phyloP scores from a whole-genome alignment of 2,329 filamentous ascomycete genomes.

The Pseudogymnoascus sp. region DNA sequence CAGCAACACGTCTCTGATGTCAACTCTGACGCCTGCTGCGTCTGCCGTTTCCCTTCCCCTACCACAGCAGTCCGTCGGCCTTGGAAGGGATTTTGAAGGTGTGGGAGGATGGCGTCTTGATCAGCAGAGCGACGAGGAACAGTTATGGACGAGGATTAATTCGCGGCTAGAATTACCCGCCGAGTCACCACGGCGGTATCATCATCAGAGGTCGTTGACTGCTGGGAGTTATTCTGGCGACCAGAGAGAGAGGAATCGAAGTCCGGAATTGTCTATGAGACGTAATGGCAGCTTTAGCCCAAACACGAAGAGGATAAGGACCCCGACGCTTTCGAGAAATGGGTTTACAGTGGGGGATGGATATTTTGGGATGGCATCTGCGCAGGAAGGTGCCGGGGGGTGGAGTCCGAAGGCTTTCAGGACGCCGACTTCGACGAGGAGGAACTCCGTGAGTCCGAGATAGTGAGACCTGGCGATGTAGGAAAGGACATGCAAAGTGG shows the following conservation, averaged over 20 bases:
- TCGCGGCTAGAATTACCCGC: conserved; percentile 43
- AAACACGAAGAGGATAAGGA: conserved; percentile 44
- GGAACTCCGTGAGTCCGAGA: conserved; percentile 6
- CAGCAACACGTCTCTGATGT: conserved; percentile 10
- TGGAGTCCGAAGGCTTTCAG: not conserved
- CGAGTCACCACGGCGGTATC: conserved; percentile 36
- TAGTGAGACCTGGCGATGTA: not conserved
- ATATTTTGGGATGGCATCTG: conserved; percentile 16
- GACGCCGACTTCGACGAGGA: not conserved
- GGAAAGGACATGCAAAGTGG: too few species aligned
- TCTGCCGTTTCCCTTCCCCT: not conserved
- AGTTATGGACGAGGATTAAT: conserved; percentile 45
- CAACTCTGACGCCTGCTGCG: conserved; percentile 23
- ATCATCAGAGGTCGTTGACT: conserved; percentile 31
- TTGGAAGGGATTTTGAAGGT: conserved; percentile 52
- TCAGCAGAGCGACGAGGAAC: conserved; percentile 30
- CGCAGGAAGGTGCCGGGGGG: not conserved
- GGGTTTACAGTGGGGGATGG: conserved; percentile 12
- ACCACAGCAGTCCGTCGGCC: conserved; percentile 38
- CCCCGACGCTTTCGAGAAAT: conserved; percentile 32
- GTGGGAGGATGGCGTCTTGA: conserved; percentile 50
- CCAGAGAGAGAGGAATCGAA: conserved; percentile 11
- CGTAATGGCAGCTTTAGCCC: conserved; percentile 24
- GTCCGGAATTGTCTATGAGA: conserved; percentile 6
- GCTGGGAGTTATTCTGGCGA: conserved; percentile 19